Conservation (phyloP, 73 alveolate genomes). For the Paramecium pentaurelia region DNA sequence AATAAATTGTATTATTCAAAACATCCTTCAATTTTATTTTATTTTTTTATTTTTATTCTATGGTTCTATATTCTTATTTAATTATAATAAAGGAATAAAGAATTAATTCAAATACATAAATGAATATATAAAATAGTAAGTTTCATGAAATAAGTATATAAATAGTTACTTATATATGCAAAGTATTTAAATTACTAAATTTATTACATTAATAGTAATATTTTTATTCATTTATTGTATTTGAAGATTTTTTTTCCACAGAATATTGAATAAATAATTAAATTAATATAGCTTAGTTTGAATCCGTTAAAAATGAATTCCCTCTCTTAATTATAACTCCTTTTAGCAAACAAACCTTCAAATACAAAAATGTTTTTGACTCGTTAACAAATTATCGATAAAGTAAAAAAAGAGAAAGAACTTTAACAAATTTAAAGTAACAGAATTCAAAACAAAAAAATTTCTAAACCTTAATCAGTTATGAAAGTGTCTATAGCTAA, state of each 20-base stretch:
- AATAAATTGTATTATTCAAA: too few species aligned
- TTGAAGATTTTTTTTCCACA: background rate
- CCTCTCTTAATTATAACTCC: background rate
- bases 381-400: background rate
- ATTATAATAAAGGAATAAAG: too few species aligned
- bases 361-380: background rate
- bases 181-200: too few species aligned
- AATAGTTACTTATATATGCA: too few species aligned
- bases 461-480: background rate
- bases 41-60: too few species aligned
- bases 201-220: too few species aligned
- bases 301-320: conserved; percentile 4
- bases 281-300: background rate
- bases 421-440: background rate
- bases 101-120: too few species aligned
- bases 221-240: too few species aligned
- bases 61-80: too few species aligned
- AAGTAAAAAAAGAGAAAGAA: background rate
- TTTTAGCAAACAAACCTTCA: background rate
- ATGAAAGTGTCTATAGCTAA: background rate
- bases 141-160: too few species aligned
- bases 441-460: conserved; percentile 19
- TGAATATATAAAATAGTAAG: too few species aligned
- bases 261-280: background rate
- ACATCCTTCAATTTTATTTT: too few species aligned